Conservation (phyloP, 2,329 filamentous ascomycete genomes). For the Fusarium udum region DNA sequence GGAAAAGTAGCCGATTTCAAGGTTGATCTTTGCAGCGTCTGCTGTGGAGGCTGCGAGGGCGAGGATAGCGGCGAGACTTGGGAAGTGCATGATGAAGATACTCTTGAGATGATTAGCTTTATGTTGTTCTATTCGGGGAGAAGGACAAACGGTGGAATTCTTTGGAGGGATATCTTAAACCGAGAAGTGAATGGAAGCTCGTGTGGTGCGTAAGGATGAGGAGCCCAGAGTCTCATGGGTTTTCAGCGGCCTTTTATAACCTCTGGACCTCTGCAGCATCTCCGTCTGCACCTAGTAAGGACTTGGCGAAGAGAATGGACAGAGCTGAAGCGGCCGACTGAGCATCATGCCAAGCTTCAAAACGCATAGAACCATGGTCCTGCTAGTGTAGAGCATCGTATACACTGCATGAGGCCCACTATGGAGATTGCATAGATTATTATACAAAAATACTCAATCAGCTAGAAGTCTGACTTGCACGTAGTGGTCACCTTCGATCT, state of each 20-base stretch:
- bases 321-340: background rate
- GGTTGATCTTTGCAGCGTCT: background rate
- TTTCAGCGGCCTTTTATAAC: too few relatives aligned
- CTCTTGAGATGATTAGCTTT: too few relatives aligned
- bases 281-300: too few relatives aligned
- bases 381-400: background rate
- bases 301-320: background rate
- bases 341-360: background rate
- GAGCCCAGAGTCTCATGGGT: too few relatives aligned
- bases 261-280: fast-evolving
- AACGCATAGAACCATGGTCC: fast-evolving
- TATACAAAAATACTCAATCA: fast-evolving
- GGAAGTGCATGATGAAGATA: background rate
- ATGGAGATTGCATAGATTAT: fast-evolving
- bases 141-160: too few relatives aligned
- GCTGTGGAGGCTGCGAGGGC: too few relatives aligned
- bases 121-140: too few relatives aligned
- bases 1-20: background rate
- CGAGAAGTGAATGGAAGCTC: too few relatives aligned
- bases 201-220: too few relatives aligned
- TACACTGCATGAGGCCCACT: background rate
- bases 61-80: background rate
- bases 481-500: too few relatives aligned
- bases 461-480: too few relatives aligned
- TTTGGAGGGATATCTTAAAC: too few relatives aligned